Evolutionary conservation across 2,329 filamentous ascomycete species (phyloP).

Genomic region (Fusarium neocosmosporiellum): DNA sequence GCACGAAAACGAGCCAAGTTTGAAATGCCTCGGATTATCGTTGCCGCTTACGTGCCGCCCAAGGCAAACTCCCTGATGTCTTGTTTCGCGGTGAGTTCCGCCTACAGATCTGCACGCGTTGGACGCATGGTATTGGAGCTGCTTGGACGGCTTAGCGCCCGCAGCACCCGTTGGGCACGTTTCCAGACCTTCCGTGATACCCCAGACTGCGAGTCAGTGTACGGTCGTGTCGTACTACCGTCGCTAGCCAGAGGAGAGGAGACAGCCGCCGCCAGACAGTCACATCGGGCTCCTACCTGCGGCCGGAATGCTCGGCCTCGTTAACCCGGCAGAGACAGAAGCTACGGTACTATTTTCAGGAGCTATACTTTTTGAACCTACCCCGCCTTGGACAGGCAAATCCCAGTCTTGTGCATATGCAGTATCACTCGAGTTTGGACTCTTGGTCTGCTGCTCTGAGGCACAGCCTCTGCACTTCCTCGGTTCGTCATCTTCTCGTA

Average conservation of each 20-base stretch:
- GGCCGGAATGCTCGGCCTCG: not conserved
- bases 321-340: not conserved
- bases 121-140: not conserved
- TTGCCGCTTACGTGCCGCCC: not conserved
- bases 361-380: not conserved
- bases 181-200: not conserved
- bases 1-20: not conserved
- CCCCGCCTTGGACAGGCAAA: not conserved
- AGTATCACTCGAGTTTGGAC: not conserved
- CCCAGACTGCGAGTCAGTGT: not conserved
- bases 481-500: conserved; percentile 30
- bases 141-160: not conserved
- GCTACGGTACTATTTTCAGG: not conserved
- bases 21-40: not conserved
- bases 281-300: not conserved
- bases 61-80: not conserved
- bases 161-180: not conserved
- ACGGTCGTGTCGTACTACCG: not conserved
- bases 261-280: not conserved
- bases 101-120: not conserved
- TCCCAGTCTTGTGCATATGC: not conserved
- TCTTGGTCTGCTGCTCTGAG: not conserved
- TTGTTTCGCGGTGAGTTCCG: not conserved
- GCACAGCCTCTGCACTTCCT: not conserved
- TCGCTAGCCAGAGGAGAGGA: not conserved